Percentiles rank a stretch among this genome's conserved stretches.
These are phyloP conservation scores for Hemileia vastatrix DNA, from an alignment of 1,284 basidiomycete genomes.

Conservation along the genomic window DNA sequence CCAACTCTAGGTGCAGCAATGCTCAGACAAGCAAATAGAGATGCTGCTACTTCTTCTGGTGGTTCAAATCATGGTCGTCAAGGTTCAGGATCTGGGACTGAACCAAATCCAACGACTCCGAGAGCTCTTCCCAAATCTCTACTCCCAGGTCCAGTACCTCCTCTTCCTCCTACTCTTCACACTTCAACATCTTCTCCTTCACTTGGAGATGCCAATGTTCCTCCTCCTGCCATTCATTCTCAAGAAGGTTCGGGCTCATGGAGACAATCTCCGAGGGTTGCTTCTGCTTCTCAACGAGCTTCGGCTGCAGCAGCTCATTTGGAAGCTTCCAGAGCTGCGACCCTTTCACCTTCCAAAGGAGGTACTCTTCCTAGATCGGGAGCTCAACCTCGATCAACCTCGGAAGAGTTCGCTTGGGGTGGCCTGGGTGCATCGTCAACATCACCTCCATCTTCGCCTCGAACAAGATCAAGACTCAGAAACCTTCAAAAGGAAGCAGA, in stretches of 20 bases:
- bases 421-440: neutral
- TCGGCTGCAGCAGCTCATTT: neutral
- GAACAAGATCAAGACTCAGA: neutral
- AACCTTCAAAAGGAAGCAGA: neutral
- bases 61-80: neutral
- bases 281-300: neutral
- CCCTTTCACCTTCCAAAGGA: neutral
- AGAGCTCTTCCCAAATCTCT: neutral
- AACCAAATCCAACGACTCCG: neutral
- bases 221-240: neutral
- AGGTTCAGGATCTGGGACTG: neutral
- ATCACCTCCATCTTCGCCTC: neutral
- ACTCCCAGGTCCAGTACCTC: neutral
- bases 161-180: neutral
- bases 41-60: neutral
- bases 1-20: conserved; percentile 27
- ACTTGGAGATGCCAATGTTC: neutral
- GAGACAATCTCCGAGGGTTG: neutral
- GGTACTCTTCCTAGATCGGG: neutral
- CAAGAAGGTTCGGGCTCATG: neutral
- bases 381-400: neutral
- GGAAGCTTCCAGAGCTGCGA: neutral
- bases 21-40: conserved; percentile 20
- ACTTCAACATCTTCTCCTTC: too few relatives aligned
- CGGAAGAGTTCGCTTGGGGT: neutral